Conservation (phyloP, 192 early-diverging fungal genomes). For the Coemansia sp. region DNA sequence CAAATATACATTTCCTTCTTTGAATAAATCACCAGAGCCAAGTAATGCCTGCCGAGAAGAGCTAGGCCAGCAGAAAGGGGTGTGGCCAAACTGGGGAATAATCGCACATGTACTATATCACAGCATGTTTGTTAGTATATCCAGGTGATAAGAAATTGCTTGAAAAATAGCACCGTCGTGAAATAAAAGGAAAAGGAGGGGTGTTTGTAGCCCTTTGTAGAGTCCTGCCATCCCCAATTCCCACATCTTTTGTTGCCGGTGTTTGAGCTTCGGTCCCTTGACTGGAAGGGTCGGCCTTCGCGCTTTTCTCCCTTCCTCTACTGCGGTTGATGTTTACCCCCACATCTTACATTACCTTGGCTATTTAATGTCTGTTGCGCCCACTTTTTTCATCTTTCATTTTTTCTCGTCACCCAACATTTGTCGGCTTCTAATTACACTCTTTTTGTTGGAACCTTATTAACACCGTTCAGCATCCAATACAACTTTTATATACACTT, state of each 20-base stretch:
- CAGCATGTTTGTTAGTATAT: neutral
- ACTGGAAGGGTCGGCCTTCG: constrained; percentile 1
- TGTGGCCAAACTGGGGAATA: neutral
- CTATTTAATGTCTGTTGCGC: constrained; percentile 7
- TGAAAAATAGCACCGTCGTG: neutral
- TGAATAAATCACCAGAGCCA: too few species aligned
- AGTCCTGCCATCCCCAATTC: constrained; percentile 9
- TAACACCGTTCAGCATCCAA: neutral
- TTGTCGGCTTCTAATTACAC: neutral
- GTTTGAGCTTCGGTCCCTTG: neutral
- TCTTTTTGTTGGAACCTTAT: neutral
- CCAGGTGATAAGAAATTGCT: neutral
- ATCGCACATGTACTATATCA: neutral
- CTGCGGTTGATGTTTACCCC: neutral
- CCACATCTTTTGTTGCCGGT: constrained; percentile 7
- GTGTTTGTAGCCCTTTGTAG: constrained; percentile 2
- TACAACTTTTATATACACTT: neutral
- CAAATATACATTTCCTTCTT: neutral
- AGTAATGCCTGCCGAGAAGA: too few species aligned
- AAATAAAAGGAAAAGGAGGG: neutral
- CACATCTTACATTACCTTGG: constrained; percentile 1
- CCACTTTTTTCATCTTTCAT: constrained; percentile 3
- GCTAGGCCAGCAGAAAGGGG: neutral
- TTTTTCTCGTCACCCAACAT: neutral
- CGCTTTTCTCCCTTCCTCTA: neutral